Conservation (phyloP, 176 grass and related monocot genomes). For the Phragmites australis region DNA sequence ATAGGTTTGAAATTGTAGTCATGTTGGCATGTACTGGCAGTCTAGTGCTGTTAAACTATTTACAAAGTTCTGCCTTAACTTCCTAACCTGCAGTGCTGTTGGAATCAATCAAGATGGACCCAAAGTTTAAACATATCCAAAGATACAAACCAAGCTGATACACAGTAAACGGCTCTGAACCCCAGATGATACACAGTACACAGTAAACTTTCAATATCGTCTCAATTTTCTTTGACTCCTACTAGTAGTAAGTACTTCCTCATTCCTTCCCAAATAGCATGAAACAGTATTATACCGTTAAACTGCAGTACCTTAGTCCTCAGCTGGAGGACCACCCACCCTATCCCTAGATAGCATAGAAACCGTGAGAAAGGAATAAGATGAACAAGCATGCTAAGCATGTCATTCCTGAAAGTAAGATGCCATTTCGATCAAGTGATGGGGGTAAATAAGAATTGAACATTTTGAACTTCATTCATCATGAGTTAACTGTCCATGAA, state of each 20-base stretch:
- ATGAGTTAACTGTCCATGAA: slow-evolving; percentile 4
- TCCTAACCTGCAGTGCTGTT: not conserved
- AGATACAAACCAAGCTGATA: not conserved
- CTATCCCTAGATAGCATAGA: not conserved
- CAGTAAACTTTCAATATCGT: too few species aligned
- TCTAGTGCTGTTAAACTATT: not conserved
- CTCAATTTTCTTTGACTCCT: too few species aligned
- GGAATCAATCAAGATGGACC: slow-evolving; percentile 13
- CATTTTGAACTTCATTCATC: slow-evolving; percentile 15
- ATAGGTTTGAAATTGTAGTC: slow-evolving; percentile 17
- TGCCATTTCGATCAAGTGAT: slow-evolving; percentile 4
- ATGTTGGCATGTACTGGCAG: not conserved
- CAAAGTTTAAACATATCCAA: slow-evolving; percentile 3
- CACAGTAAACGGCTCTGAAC: not conserved
- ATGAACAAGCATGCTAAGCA: slow-evolving; percentile 5
- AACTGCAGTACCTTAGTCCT: not conserved
- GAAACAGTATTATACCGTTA: not conserved
- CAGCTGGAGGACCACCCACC: not conserved
- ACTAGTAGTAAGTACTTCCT: too few species aligned
- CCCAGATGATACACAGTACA: too few species aligned
- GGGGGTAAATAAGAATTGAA: not conserved
- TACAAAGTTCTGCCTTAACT: not conserved
- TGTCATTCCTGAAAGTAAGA: slow-evolving; percentile 1
- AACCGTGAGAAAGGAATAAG: not conserved
- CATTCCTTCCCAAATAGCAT: not conserved